Evolutionary conservation across 805 yeast species (phyloP).

Genomic region (Nakazawaea ernobii): DNA sequence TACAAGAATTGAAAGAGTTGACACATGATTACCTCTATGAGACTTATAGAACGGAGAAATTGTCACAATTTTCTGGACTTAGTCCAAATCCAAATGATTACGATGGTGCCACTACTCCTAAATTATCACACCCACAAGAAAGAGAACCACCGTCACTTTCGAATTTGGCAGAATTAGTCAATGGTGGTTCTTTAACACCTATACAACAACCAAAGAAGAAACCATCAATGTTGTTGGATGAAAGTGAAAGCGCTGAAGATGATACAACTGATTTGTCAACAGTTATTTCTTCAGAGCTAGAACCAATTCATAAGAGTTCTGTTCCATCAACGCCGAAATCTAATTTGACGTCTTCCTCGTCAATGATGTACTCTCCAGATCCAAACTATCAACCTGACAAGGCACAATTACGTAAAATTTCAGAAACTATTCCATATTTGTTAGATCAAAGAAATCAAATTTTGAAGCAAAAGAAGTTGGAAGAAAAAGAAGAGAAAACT

Average conservation of each 20-base stretch:
- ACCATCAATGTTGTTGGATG: conserved; percentile 32
- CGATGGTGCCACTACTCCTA: neutral
- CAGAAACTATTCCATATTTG: conserved; percentile 83
- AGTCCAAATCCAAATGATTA: conserved; percentile 14
- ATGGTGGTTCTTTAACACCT: conserved; percentile 13
- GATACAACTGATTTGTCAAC: neutral
- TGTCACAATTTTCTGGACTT: conserved; percentile 47
- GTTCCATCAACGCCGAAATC: conserved; percentile 17
- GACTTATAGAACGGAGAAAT: conserved; percentile 58
- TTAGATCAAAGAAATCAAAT: conserved; percentile 69
- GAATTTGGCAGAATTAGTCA: conserved; percentile 49
- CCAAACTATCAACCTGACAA: conserved; percentile 31
- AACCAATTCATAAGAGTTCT: conserved; percentile 8
- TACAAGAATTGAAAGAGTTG: conserved; percentile 60
- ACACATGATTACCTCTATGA: conserved; percentile 63
- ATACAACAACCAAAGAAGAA: conserved; percentile 17
- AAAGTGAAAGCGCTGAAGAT: conserved; percentile 11
- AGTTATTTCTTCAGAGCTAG: neutral
- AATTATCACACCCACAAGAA: neutral
- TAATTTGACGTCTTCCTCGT: conserved; percentile 16
- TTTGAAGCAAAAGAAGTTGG: conserved; percentile 72
- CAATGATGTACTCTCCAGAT: conserved; percentile 18
- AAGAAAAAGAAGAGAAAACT: conserved; percentile 72
- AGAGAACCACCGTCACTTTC: conserved; percentile 54
- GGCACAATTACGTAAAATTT: conserved; percentile 65